These are phyloP conservation scores for Talaromyces verruculosus DNA, from an alignment of 2,329 filamentous ascomycete genomes.

Conservation along the genomic window DNA sequence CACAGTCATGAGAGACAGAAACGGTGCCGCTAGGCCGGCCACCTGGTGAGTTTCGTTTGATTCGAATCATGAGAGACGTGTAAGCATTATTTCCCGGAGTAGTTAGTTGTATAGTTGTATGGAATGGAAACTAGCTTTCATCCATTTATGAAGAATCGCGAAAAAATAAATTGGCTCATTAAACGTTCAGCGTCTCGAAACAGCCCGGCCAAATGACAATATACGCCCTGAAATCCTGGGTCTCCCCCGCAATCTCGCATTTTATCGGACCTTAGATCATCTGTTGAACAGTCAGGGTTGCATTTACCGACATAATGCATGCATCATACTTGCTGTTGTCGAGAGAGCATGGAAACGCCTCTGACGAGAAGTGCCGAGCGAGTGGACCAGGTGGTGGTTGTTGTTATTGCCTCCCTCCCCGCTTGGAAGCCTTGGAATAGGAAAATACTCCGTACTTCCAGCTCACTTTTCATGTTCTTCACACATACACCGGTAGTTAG, in stretches of 20 bases:
- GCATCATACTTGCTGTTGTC: background rate
- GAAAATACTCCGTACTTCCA: conserved; percentile 6
- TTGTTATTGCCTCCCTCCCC: background rate
- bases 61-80: background rate
- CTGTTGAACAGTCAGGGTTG: conserved; percentile 10
- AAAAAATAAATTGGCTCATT: conserved; percentile 1
- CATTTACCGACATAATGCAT: conserved; percentile 20
- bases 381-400: background rate
- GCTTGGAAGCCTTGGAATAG: conserved; percentile 8
- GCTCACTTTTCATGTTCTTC: background rate
- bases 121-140: background rate
- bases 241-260: conserved; percentile 17
- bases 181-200: background rate
- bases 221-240: background rate
- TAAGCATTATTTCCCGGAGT: background rate
- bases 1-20: background rate
- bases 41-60: background rate
- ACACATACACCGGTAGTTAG: background rate
- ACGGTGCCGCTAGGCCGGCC: background rate
- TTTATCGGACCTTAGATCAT: conserved; percentile 6
- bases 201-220: background rate
- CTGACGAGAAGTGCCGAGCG: conserved; percentile 3
- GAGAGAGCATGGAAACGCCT: background rate
- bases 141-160: background rate
- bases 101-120: background rate